Evolutionary conservation across 1,139 yeast species (phyloP).

Genomic region (Pichia inconspicua): DNA sequence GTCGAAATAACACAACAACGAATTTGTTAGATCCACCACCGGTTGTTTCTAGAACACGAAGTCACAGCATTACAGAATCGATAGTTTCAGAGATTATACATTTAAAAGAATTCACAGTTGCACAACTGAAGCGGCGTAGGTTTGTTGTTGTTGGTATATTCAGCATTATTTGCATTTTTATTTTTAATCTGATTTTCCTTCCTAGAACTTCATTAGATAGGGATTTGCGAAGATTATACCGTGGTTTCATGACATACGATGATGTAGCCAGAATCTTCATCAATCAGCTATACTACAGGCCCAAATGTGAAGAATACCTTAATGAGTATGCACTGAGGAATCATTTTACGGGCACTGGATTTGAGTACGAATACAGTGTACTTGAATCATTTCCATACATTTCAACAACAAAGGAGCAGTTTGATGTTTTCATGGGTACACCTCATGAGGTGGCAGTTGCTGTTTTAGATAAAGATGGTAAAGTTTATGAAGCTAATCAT

Average conservation of each 20-base stretch:
- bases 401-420: conserved; percentile 45
- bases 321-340: conserved; percentile 30
- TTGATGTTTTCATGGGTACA: conserved; percentile 47
- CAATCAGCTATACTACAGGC: conserved; percentile 28
- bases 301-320: conserved; percentile 32
- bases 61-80: conserved; percentile 19
- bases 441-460: conserved; percentile 43
- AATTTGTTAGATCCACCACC: not conserved
- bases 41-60: not conserved
- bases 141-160: conserved; percentile 27
- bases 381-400: conserved; percentile 14
- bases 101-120: conserved; percentile 22
- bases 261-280: conserved; percentile 51
- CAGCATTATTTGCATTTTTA: conserved; percentile 42
- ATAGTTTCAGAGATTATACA: conserved; percentile 21
- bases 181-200: conserved; percentile 64
- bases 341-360: conserved; percentile 39
- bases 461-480: conserved; percentile 31
- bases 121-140: conserved; percentile 29
- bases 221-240: conserved; percentile 73
- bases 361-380: conserved; percentile 26
- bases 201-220: conserved; percentile 83
- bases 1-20: not conserved
- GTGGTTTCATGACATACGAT: conserved; percentile 51
- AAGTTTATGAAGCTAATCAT: not conserved